Evolutionary conservation across 768 basidiomycete species (phyloP).

Genomic region (Mycena belliarum): DNA sequence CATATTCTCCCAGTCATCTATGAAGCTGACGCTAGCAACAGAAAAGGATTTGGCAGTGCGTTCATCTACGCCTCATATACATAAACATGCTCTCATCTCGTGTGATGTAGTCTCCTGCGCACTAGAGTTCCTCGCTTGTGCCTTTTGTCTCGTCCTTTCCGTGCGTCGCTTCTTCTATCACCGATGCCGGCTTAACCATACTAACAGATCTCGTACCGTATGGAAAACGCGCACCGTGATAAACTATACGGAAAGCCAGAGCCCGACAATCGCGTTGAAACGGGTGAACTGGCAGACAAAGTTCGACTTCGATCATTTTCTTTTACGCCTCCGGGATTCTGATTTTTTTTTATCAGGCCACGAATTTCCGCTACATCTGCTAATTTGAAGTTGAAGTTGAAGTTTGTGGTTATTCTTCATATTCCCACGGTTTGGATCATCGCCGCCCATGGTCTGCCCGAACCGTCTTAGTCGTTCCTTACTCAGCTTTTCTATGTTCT

Average conservation of each 20-base stretch:
- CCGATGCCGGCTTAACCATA: neutral
- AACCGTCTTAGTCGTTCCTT: no score
- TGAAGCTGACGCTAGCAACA: constrained; percentile 26
- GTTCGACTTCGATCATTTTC: constrained; percentile 33
- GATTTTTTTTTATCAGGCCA: constrained; percentile 52
- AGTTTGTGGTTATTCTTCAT: no score
- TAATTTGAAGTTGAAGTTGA: no score
- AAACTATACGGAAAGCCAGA: constrained; percentile 51
- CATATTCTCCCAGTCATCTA: neutral
- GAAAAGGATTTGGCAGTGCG: constrained; percentile 61
- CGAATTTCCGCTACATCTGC: constrained; percentile 62
- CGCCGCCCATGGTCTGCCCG: no score
- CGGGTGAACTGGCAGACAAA: constrained; percentile 65
- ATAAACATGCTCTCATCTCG: constrained; percentile 11
- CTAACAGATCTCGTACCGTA: constrained; percentile 58
- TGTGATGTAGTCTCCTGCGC: constrained; percentile 44
- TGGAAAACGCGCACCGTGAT: constrained; percentile 61
- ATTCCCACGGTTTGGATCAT: no score
- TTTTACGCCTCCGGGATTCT: neutral
- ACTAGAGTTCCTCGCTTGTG: constrained; percentile 55
- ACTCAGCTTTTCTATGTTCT: no score
- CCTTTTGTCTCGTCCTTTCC: constrained; percentile 52
- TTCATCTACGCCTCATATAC: constrained; percentile 8
- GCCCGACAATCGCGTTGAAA: constrained; percentile 54
- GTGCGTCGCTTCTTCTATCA: constrained; percentile 33